A percentile compares a stretch with the other conserved stretches of the same genome.
Conservation (phyloP, 805 yeast genomes). For the Komagataella pastoris region DNA sequence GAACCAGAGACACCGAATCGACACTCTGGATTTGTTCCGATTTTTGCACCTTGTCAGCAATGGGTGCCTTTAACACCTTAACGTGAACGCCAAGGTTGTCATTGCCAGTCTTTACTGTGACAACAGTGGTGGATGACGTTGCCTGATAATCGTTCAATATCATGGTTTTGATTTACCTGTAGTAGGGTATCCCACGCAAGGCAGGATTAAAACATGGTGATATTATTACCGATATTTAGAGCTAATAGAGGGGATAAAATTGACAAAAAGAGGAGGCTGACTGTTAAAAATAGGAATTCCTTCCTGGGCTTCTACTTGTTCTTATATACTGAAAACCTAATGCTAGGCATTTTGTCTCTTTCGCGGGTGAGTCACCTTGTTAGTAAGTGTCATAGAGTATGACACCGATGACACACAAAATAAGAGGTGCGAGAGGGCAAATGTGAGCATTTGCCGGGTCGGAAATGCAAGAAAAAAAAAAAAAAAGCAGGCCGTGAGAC, state of each 20-base stretch:
- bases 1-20: constrained; percentile 5
- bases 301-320: background rate
- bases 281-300: background rate
- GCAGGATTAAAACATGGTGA: background rate
- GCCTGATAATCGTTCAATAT: background rate
- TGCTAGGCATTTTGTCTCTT: background rate
- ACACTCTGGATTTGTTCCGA: constrained; percentile 1
- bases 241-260: background rate
- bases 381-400: background rate
- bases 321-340: background rate
- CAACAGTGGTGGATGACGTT: constrained; percentile 5
- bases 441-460: background rate
- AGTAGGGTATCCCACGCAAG: background rate
- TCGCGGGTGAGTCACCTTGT: background rate
- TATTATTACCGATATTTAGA: background rate
- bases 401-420: background rate
- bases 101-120: background rate
- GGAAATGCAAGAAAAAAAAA: background rate
- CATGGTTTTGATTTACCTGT: background rate
- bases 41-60: background rate
- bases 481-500: background rate
- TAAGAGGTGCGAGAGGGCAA: background rate
- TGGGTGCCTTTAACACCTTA: background rate
- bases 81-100: background rate
- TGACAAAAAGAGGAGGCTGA: background rate